Evolutionary conservation across 805 yeast genomes (phyloP), one percentile per base, ranked within the genome.

Genomic region (Yarrowia sp.): DNA sequence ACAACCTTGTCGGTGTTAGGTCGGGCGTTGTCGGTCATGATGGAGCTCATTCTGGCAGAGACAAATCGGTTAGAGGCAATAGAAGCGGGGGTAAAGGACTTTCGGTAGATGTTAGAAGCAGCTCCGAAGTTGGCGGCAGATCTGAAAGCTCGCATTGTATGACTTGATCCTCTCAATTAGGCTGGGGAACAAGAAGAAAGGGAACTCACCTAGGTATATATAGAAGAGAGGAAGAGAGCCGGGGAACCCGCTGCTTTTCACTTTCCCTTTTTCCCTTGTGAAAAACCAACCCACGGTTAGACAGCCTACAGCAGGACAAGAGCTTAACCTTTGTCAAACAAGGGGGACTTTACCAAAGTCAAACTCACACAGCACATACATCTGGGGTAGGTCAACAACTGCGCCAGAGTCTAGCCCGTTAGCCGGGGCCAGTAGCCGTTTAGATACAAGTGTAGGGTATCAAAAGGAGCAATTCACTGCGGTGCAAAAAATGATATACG

Each of bases 1-100:
- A 84, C 70, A 19, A 83, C 84, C 63, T 74, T 71, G 72, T 84
- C 87, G 26, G 83, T 77, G 63, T 75, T 69, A 9, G 87, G 87
- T 62, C 85, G 80, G 40, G 78, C 79, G 72, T 83, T 83, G 72
- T 81, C 81, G 58, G 63, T 58, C 63, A 58, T 58, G 63, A 58
- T 58, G 63, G 63, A 58, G 51, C 41, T 30, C 63, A 58, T 58
- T 58, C 63, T 58, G 63, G 63, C 63, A 41, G 63, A 58, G 49
- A 58, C 63, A 58, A 58, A 58, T 58, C 63, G 63, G 63, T 58
- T 58, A 58, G 63, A 58, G 32, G 63, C 63, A 43, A 58, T 41
- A 32, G 63, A 41, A 58, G 51, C 63, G 41, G 63, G 63, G 41
- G 63, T 58, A 21, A 58, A 58, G 51, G 63, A 41, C 63, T 58